These are phyloP conservation scores for Thelonectria olida DNA, from an alignment of 2,329 filamentous ascomycete genomes.

Conservation along the genomic window DNA sequence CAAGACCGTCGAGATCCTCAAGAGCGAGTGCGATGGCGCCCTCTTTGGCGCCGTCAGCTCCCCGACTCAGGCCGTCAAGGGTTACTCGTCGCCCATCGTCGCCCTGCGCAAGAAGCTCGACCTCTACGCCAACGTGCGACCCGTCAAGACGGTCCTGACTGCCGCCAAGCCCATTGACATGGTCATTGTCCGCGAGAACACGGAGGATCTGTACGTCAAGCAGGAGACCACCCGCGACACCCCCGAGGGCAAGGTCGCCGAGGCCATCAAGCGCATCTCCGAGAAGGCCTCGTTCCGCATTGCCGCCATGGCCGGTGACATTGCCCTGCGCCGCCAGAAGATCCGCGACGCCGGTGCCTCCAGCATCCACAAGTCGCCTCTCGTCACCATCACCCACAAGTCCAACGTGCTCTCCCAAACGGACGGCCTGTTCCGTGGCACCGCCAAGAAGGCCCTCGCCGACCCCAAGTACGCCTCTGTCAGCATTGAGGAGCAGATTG, in stretches of 20 bases:
- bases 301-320: conserved; percentile 92
- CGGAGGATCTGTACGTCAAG: conserved; percentile 98
- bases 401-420: conserved; percentile 97
- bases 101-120: conserved; percentile 94
- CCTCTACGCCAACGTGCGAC: conserved; percentile 96
- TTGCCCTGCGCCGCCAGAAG: conserved; percentile 86
- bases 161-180: conserved; percentile 82
- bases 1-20: conserved; percentile 87
- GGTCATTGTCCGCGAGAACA: conserved; percentile 98
- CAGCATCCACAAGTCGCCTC: conserved; percentile 72
- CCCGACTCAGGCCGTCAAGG: conserved; percentile 86
- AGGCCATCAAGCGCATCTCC: conserved; percentile 97
- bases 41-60: conserved; percentile 97
- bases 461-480: conserved; percentile 70
- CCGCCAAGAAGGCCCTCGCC: conserved; percentile 77
- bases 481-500: conserved; percentile 93
- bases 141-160: conserved; percentile 84
- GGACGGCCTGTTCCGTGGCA: conserved; percentile 91
- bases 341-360: conserved; percentile 69
- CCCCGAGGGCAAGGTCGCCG: conserved; percentile 84
- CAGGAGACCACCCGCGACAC: conserved; percentile 87
- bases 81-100: conserved; percentile 96
- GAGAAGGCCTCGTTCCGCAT: conserved; percentile 87
- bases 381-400: conserved; percentile 98
- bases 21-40: conserved; percentile 92